Conservation (phyloP, 495 filamentous ascomycete species). For the Niebla homalea region DNA sequence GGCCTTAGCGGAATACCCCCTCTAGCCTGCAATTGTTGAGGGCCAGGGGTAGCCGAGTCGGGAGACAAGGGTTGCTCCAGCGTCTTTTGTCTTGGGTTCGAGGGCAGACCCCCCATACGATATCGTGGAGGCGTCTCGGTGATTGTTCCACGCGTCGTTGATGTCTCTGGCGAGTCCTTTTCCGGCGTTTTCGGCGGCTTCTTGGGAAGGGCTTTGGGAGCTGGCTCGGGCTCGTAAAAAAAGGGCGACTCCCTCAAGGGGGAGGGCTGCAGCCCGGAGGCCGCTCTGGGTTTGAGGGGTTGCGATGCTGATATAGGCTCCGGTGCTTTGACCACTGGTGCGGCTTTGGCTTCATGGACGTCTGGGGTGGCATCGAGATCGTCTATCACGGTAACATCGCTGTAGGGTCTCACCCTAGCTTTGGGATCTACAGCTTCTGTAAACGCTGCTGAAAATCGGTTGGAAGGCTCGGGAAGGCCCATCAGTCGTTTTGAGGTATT, state of each 20-base stretch:
- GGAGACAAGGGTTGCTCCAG: conserved; percentile 17
- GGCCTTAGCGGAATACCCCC: conserved; percentile 31
- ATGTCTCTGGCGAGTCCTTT: conserved; percentile 4
- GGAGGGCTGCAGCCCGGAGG: neutral
- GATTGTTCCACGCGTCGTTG: neutral
- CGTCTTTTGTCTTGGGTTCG: conserved; percentile 12
- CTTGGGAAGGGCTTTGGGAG: conserved; percentile 8
- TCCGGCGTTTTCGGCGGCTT: conserved; percentile 13
- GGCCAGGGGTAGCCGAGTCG: conserved; percentile 18
- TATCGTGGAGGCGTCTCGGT: conserved; percentile 19
- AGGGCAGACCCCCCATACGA: conserved; percentile 22
- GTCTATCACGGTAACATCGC: conserved; percentile 18
- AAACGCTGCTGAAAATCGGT: conserved; percentile 19
- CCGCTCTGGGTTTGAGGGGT: neutral
- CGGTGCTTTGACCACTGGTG: conserved; percentile 13
- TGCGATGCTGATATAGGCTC: conserved; percentile 11
- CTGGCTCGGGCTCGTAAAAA: conserved; percentile 2
- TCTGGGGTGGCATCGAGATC: conserved; percentile 17
- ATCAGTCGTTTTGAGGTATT: no score
- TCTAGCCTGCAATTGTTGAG: conserved; percentile 7
- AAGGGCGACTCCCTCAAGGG: neutral
- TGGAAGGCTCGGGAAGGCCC: conserved; percentile 11
- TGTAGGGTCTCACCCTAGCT: conserved; percentile 7
- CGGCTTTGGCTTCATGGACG: conserved; percentile 15
- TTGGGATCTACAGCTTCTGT: conserved; percentile 13